Conservation (phyloP, 495 filamentous ascomycete species). For the Chaetomium cochliodes region DNA sequence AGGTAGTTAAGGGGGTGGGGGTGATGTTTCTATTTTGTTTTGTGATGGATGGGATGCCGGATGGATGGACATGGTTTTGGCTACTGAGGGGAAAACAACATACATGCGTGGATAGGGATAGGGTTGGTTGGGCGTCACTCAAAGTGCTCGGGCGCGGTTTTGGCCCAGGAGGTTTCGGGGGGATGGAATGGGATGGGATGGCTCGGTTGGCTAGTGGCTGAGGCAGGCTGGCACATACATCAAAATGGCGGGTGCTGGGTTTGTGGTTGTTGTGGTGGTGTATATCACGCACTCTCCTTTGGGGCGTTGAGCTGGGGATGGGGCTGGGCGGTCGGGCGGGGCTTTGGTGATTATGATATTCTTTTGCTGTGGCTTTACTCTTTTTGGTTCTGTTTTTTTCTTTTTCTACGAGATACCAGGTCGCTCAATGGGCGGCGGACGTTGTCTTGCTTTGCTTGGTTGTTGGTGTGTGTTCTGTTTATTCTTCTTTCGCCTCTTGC, state of each 20-base stretch:
- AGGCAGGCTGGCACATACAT: neutral
- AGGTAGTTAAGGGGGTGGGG: conserved; percentile 21
- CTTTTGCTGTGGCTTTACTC: no score
- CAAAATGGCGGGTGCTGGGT: conserved; percentile 12
- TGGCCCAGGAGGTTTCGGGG: neutral
- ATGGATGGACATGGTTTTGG: neutral
- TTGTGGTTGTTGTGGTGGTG: no score
- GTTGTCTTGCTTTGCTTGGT: conserved; percentile 6
- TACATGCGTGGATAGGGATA: neutral
- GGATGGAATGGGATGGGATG: no score
- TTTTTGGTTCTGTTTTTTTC: conserved; percentile 9
- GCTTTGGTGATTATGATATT: no score
- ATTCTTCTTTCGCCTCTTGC: neutral
- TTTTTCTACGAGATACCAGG: conserved; percentile 33
- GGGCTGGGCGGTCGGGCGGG: no score
- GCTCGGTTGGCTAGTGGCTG: neutral
- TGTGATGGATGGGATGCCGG: neutral
- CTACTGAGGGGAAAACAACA: neutral
- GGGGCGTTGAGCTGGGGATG: conserved; percentile 4
- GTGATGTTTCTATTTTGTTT: neutral
- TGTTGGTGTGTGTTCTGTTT: neutral
- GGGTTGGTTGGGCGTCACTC: neutral
- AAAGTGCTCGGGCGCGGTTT: neutral
- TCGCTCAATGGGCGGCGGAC: conserved; percentile 21
- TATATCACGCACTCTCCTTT: neutral